Base-by-base conservation (phyloP, 148 eudicot species). In the Rhododendron ferrugineum region DNA sequence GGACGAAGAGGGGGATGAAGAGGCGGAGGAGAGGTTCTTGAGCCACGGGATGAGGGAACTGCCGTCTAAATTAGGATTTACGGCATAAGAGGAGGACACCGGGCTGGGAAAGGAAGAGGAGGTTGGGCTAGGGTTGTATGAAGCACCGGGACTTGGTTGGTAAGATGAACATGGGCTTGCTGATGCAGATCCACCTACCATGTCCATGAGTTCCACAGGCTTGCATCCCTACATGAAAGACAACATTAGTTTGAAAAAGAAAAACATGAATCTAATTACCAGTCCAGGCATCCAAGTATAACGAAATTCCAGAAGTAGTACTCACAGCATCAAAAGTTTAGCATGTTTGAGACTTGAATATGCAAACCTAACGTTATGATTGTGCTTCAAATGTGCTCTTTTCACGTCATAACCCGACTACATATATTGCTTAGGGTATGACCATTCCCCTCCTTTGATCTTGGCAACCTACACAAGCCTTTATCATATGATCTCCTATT, bases 21-120 rank as follows among this genome's bases (percentile, higher is more conserved):
- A 88, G 72, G 88, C 77, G 64, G 95, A 88, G 11, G 93, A 90
- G 23, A 92, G 93, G 78, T 91, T 94, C 81, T 90, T 93, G 46
- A 94, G 97, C 95, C 95, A 94, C 10, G 95, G 97, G 81, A 94
- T 94, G 50, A 95, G 92, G 84, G 94, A 94, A 34, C 82, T 89
- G 30, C 89, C 90, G 49, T 95, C 93, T 11, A 86, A 84, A 83
- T 87, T 89, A 30, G 86, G 40, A 58, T 87, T 88, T n/a, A 91
- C 68, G 20, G 91, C 85, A 74, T 86, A 93, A 44, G 92, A 75
- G 52, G 96, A 90, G 28, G 96, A 91, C 74, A 89, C 87, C 4
- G 95, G 98, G 86, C 98, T 94, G 10, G 95, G 91, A 50, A 94
- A 87, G 81, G 95, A 94, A 52, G 98, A 94, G 20, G 95, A 85